These are phyloP conservation scores for Saprolegnia diclina DNA, from an alignment of 352 stramenopile species.

Conservation along the genomic window DNA sequence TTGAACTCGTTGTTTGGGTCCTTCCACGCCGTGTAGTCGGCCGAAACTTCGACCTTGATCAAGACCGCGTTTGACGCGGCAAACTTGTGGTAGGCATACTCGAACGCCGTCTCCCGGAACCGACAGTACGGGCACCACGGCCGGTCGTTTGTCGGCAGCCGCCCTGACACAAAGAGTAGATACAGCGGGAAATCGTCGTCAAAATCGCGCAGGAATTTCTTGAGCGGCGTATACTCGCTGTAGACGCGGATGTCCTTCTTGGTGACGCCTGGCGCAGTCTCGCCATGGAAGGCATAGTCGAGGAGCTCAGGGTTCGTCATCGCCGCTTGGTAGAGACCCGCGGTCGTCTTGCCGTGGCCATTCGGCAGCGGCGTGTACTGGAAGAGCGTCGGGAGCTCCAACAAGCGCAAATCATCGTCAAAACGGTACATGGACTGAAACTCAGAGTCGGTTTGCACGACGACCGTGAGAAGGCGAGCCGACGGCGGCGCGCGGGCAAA, in stretches of 20 bases:
- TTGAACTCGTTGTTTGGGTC: conserved; percentile 55
- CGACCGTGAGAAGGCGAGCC: neutral
- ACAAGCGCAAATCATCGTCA: conserved; percentile 55
- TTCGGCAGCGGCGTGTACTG: conserved; percentile 38
- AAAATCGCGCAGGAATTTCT: conserved; percentile 34
- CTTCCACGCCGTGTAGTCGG: conserved; percentile 52
- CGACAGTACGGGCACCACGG: conserved; percentile 80
- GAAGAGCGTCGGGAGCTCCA: conserved; percentile 54
- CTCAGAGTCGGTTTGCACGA: neutral
- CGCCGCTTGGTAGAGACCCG: conserved; percentile 53
- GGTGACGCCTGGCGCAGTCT: conserved; percentile 31
- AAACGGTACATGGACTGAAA: conserved; percentile 29
- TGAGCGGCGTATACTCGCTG: conserved; percentile 35
- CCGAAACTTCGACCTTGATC: conserved; percentile 57
- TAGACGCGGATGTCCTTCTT: conserved; percentile 32
- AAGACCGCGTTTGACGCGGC: conserved; percentile 49
- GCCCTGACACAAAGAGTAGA: conserved; percentile 63
- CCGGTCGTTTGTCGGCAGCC: conserved; percentile 57
- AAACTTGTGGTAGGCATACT: conserved; percentile 70
- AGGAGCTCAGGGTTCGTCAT: conserved; percentile 44
- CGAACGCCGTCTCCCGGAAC: conserved; percentile 59
- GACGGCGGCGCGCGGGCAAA: neutral
- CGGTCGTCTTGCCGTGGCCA: conserved; percentile 45
- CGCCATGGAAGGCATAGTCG: conserved; percentile 57
- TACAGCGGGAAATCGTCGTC: conserved; percentile 41